Evolutionary conservation across 805 yeast genomes (phyloP), one percentile per base, ranked within the genome.

Genomic region (Wickerhamiella siamensis): DNA sequence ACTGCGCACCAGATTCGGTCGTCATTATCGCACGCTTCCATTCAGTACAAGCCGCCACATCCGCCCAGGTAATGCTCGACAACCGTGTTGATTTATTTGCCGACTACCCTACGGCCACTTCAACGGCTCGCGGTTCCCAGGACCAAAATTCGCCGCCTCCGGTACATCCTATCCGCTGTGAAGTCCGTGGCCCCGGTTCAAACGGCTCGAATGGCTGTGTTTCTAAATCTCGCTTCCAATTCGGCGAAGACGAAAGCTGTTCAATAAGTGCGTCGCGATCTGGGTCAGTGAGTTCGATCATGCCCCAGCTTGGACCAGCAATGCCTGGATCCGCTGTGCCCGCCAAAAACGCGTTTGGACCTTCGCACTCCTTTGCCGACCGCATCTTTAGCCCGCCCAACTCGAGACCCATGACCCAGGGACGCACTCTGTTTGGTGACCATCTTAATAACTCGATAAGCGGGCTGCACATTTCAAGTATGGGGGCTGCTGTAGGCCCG

Each of bases 51-150:
- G 55, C 55, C 16, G 62, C 64, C 2, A 45, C 53, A 12, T 51
- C 52, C 5, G 63, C 59, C 3, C 51, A 48, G 21, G 44, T 46
- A 14, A 39, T 49, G 9, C 49, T 60, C 3, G 59, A 58, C 38
- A 52, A 53, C 36, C 47, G 58, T 21, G 38, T 51, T 14, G 62
- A 58, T 24, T 39, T 58, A 8, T 47, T 57, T 19, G 50, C 46
- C 21, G 46, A 44, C 27, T 24, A 24, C 29, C 29, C 29, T 8
- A 24, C 10, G 35, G 26, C 20, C 33, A 44, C 33, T 36, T 31
- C 37, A 18, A 15, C n/a, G 14, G 31, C 36, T 26, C 26, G 16
- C 21, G 40, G 44, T 42, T 41, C 22, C 38, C 41, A 32, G 41
- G 41, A 33, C 43, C 42, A 17, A 17, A 32, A n/a, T 32, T n/a